Evolutionary conservation across 2,329 filamentous ascomycete species (phyloP), one percentile per base, ranked within the genome.

Genomic region (Gnomoniopsis sp.): DNA sequence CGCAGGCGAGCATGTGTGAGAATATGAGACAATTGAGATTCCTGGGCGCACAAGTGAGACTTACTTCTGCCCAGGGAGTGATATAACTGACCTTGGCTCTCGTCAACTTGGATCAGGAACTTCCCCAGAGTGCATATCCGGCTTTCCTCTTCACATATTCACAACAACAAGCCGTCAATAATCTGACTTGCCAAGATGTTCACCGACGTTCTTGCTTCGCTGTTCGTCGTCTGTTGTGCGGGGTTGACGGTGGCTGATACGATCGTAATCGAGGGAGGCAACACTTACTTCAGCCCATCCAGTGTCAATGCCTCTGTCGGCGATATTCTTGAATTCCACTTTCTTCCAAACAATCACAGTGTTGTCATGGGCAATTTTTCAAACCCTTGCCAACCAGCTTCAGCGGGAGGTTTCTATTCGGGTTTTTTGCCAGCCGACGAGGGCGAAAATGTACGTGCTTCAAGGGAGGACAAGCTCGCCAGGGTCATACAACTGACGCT

Each of bases 251-350:
- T 48, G 23, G 64, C 65, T 10, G 49, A 70, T 64, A 62, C 58
- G 19, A 65, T 70, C 43, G 71, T 71, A 23, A 68, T 81, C 53
- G 75, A 75, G 55, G 71, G 74, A 51, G 70, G 72, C 22, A 72
- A 70, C 3, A 65, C 79, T 23, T 68, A 65, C 33, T 82, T 81
- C 67, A 70, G 64, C 12, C 80, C 80, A 2, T 70, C 75, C 57
- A 73, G 71, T 41, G 61, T 80, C 55, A 70, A 68, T n/a, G 79
- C 80, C 17, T 65, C 70, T 26, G 59, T 72, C 3, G 80, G 80
- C 57, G 79, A 79, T 61, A 71, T 77, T 49, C 71, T 84, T 50
- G 77, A 81, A 64, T 83, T 82, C 70, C 77, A 81, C 64, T 83
- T 82, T 68, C 74, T 75, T 57, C 72, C 77, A 3, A 73, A 74